These are phyloP conservation scores for Coniophora puteana DNA, from an alignment of 1,284 basidiomycete genomes.

Conservation along the genomic window DNA sequence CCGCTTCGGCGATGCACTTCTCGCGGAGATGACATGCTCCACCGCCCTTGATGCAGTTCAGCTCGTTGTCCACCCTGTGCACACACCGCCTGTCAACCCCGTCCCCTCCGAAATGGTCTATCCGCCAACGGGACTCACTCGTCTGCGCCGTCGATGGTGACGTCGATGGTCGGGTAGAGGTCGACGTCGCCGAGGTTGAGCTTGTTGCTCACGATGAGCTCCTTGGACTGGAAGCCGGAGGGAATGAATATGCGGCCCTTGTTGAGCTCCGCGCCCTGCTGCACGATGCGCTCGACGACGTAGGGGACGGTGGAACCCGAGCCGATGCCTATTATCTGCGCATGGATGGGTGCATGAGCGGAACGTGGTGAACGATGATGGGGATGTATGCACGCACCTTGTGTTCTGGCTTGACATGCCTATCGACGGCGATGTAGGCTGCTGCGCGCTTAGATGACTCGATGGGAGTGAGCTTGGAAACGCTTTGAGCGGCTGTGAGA, in stretches of 20 bases:
- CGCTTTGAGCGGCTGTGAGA: constrained; percentile 5
- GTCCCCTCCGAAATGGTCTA: not conserved
- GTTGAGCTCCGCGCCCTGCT: constrained; percentile 80
- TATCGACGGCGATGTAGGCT: constrained; percentile 93
- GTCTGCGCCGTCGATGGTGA: constrained; percentile 96
- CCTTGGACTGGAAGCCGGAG: constrained; percentile 95
- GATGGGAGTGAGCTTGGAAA: constrained; percentile 37
- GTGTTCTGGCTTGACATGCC: constrained; percentile 81
- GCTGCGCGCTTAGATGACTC: constrained; percentile 88
- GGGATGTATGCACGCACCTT: constrained; percentile 60
- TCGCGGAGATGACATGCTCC: constrained; percentile 97
- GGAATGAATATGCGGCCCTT: constrained; percentile 84
- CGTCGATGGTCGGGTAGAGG: constrained; percentile 87
- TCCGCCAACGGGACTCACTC: constrained; percentile 56
- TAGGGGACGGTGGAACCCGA: constrained; percentile 98
- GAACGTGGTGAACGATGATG: not conserved
- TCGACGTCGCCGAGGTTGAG: constrained; percentile 90
- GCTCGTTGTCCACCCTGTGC: constrained; percentile 74
- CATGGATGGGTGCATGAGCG: constrained; percentile 5
- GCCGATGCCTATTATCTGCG: constrained; percentile 85
- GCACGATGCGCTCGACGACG: constrained; percentile 91
- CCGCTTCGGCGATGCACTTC: constrained; percentile 96
- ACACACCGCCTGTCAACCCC: too few species aligned
- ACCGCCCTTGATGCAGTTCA: constrained; percentile 98
- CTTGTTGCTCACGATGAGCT: constrained; percentile 84